phyloP scores from a whole-genome alignment of 306 rosid genomes.

The Malus asiatica region DNA sequence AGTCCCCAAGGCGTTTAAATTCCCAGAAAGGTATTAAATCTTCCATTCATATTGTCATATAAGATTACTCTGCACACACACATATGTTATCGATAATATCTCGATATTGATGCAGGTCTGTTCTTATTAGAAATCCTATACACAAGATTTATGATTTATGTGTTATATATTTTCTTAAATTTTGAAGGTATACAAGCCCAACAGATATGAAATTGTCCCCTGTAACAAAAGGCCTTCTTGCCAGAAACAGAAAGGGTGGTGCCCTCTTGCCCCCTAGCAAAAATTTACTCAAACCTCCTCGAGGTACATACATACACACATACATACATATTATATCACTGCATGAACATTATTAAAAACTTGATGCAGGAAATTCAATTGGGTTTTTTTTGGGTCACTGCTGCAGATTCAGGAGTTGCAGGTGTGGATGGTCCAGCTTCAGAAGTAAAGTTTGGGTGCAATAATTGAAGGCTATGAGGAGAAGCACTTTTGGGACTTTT shows the following conservation, averaged over 20 bases:
- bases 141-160: not conserved
- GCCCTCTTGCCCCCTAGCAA: slow-evolving; percentile 47
- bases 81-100: too few relatives aligned
- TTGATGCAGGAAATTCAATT: not conserved
- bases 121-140: not conserved
- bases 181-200: slow-evolving; percentile 75
- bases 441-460: slow-evolving; percentile 13
- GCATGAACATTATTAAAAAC: not conserved
- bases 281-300: slow-evolving; percentile 31
- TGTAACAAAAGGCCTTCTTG: slow-evolving; percentile 67
- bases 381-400: not conserved
- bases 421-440: slow-evolving; percentile 26
- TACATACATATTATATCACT: not conserved
- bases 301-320: not conserved
- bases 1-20: slow-evolving; percentile 77
- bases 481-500: slow-evolving; percentile 10
- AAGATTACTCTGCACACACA: not conserved
- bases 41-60: not conserved
- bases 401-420: slow-evolving; percentile 42
- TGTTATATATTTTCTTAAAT: too few relatives aligned
- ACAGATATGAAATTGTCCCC: slow-evolving; percentile 84
- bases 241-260: slow-evolving; percentile 59
- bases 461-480: slow-evolving; percentile 11
- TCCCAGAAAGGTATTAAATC: slow-evolving; percentile 63
- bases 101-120: not conserved